A percentile compares a stretch with the other conserved stretches of the same genome.
These are phyloP conservation scores for Verruconis gallopava DNA, from an alignment of 2,329 filamentous ascomycete species.

Conservation along the genomic window DNA sequence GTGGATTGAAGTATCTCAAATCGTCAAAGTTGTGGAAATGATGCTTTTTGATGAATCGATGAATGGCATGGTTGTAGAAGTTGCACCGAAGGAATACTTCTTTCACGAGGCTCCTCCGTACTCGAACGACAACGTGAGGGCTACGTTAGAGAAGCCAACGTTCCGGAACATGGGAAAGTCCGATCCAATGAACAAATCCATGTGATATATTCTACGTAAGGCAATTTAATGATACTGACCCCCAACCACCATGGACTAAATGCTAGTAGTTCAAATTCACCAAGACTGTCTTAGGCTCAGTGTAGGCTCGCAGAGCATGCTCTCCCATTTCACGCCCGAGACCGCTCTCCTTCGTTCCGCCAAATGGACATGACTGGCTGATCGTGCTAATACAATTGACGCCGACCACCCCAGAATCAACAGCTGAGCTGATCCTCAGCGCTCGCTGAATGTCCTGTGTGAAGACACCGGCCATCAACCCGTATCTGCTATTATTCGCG, in stretches of 20 bases:
- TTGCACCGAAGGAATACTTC: no score
- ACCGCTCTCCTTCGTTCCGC: slow-evolving; percentile 21
- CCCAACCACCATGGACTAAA: no score
- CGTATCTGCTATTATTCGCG: not conserved
- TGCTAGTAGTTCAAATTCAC: slow-evolving; percentile 18
- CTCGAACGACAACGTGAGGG: no score
- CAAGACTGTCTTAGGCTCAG: slow-evolving; percentile 21
- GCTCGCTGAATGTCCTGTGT: not conserved
- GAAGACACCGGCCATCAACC: not conserved
- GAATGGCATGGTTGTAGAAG: no score
- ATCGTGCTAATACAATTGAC: slow-evolving; percentile 8
- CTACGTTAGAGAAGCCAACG: no score
- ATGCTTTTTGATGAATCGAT: slow-evolving; percentile 20
- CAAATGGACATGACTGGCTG: slow-evolving; percentile 16
- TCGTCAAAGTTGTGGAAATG: slow-evolving; percentile 19
- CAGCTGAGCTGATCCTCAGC: not conserved
- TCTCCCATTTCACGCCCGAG: slow-evolving; percentile 18
- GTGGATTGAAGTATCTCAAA: slow-evolving; percentile 21
- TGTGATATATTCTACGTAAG: no score
- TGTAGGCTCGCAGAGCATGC: slow-evolving; percentile 20
- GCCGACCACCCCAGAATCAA: slow-evolving; percentile 1
- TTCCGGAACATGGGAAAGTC: no score
- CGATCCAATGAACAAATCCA: no score
- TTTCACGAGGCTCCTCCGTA: no score
- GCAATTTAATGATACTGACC: no score